Evolutionary conservation across 371 early-diverging fungal species (phyloP).

Genomic region (Mortierella sp.): DNA sequence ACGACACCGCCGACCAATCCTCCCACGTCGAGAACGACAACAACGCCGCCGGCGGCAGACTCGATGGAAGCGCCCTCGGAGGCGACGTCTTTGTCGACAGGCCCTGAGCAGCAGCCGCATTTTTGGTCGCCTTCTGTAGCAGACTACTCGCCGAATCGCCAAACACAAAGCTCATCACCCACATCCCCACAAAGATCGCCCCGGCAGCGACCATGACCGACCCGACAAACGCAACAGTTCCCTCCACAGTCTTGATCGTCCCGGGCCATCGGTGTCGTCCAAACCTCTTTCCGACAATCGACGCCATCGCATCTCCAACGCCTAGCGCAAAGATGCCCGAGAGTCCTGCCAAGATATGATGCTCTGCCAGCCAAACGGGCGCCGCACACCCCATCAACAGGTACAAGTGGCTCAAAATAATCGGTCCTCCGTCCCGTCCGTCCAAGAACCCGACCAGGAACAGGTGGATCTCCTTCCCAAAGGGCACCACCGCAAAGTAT

Average conservation of each 20-base stretch:
- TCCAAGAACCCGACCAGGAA: conserved; percentile 88
- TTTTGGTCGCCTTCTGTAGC: not conserved
- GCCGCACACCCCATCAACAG: conserved; percentile 91
- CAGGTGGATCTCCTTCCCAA: conserved; percentile 73
- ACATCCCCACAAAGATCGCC: conserved; percentile 57
- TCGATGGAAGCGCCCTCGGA: conserved; percentile 2
- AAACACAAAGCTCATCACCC: conserved; percentile 55
- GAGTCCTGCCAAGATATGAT: conserved; percentile 65
- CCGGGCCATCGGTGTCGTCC: conserved; percentile 84
- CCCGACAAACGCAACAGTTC: conserved; percentile 84
- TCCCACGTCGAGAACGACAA: conserved; percentile 41
- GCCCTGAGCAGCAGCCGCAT: not conserved
- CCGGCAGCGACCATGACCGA: conserved; percentile 69
- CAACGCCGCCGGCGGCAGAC: conserved; percentile 32
- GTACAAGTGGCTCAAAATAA: conserved; percentile 92
- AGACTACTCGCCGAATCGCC: conserved; percentile 15
- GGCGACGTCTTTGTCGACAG: not conserved
- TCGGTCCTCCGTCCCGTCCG: conserved; percentile 82
- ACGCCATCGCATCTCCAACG: conserved; percentile 91
- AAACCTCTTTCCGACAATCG: conserved; percentile 81
- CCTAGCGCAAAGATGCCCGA: conserved; percentile 90
- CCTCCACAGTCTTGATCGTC: conserved; percentile 89
- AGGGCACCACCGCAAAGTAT: conserved; percentile 79
- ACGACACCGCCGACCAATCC: conserved; percentile 48
- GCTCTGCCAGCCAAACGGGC: conserved; percentile 89